Evolutionary conservation across 257 asterid species (phyloP), one percentile per base, ranked within the genome.

Genomic region (Solanum bulbocastanum): DNA sequence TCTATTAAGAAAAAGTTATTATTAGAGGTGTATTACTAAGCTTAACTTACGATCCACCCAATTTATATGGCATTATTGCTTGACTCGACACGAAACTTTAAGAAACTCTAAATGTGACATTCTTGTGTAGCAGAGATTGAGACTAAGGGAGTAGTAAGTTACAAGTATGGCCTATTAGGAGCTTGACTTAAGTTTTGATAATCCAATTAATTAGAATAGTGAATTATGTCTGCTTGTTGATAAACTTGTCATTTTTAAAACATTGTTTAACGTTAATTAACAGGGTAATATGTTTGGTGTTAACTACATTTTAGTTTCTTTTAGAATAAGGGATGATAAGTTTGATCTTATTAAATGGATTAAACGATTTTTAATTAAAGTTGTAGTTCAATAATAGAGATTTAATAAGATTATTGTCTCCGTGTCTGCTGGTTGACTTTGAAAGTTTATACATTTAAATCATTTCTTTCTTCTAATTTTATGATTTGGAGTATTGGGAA

Each of bases 301-400:
- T 87, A 11, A 89, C 89, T 40, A 25, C 27, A 20, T 90, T 90
- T 88, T 49, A 87, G 91, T 91, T 90, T 92, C 94, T 92, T 91
- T 90, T 87, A 83, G 73, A 89, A 32, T 15, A 89, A 89, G 92
- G 86, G 66, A 79, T 79, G 0, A 42, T 78, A 42, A 78, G 20
- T 15, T 79, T 44, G 37, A 42, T 79, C 65, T 0, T 36, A 42
- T 44, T 44, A 44, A 8, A 27, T 44, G 39, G 66, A 44, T 79
- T 79, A 79, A 44, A 2, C 0, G 40, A 44, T 42, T 44, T 79
- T 79, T 79, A 44, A 44, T 44, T 79, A 27, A 79, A 27, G 0
- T 44, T 79, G 2, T 49, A 16, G 40, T 82, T 82, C 44, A 82
- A 10, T 49, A 82, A 18, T 30, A 30, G 69, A 82, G 20, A 49